A percentile compares a stretch with the other conserved stretches of the same genome.
Conservation (phyloP, 345 rosid species). For the Orychophragmus violaceus region DNA sequence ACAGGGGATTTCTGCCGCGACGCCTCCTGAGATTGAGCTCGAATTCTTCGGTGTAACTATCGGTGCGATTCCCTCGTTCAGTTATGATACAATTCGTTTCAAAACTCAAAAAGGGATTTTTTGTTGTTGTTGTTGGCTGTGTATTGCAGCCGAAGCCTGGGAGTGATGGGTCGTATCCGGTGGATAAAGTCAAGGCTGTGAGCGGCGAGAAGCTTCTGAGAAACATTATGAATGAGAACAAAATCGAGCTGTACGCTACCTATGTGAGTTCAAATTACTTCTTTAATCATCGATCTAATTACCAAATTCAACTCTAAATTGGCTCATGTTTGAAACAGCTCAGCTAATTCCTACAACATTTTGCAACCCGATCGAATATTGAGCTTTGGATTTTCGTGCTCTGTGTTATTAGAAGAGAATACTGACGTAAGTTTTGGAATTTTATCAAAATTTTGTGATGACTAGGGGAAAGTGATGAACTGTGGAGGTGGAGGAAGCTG, state of each 20-base stretch:
- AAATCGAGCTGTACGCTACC: slow-evolving; percentile 76
- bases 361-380: too few species aligned
- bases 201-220: slow-evolving; percentile 82
- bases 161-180: slow-evolving; percentile 55
- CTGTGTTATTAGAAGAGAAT: background rate
- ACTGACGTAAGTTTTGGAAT: background rate
- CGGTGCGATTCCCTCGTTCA: slow-evolving; percentile 4
- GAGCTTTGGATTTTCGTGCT: too few species aligned
- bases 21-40: slow-evolving; percentile 65
- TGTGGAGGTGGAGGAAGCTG: slow-evolving; percentile 83
- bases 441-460: background rate
- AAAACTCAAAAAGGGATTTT: background rate
- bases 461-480: slow-evolving; percentile 85
- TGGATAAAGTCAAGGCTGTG: slow-evolving; percentile 53
- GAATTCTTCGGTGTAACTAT: slow-evolving; percentile 61
- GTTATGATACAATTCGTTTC: background rate
- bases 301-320: background rate
- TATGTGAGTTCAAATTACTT: slow-evolving; percentile 44
- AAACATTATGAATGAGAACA: slow-evolving; percentile 72
- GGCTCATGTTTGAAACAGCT: background rate
- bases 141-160: slow-evolving; percentile 58
- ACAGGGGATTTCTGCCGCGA: slow-evolving; percentile 17
- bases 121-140: background rate
- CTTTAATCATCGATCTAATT: background rate
- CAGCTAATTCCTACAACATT: too few species aligned